These are phyloP conservation scores for Wickerhamomyces alni DNA, from an alignment of 805 yeast species.

Conservation along the genomic window DNA sequence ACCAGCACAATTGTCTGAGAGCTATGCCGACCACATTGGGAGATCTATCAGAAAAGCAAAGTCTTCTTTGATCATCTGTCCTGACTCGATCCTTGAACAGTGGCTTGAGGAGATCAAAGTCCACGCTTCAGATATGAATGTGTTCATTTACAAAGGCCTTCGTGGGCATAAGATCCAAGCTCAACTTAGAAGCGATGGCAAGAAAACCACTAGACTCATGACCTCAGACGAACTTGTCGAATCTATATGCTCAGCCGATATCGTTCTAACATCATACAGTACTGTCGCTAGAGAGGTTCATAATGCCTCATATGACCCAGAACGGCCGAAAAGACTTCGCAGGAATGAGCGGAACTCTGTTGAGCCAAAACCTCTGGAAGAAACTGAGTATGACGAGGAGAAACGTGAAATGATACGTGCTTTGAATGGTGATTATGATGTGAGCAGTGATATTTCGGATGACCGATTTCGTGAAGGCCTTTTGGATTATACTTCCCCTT, in stretches of 20 bases:
- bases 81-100: constrained; percentile 75
- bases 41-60: constrained; percentile 37
- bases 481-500: constrained; percentile 67
- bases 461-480: too few species aligned
- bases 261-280: constrained; percentile 74
- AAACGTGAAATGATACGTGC: too few species aligned
- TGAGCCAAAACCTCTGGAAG: constrained; percentile 1
- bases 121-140: constrained; percentile 56
- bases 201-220: constrained; percentile 26
- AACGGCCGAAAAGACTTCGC: constrained; percentile 23
- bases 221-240: constrained; percentile 38
- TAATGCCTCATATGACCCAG: constrained; percentile 66
- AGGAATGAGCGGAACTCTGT: not conserved
- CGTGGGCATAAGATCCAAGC: not conserved
- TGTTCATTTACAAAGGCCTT: constrained; percentile 61
- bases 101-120: constrained; percentile 71
- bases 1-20: constrained; percentile 2
- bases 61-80: constrained; percentile 80
- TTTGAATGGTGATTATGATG: too few species aligned
- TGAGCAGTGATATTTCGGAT: too few species aligned
- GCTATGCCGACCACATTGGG: constrained; percentile 4
- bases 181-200: not conserved
- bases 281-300: constrained; percentile 72
- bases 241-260: constrained; percentile 57
- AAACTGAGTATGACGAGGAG: not conserved